A percentile compares a stretch with the other conserved stretches of the same genome.
Conservation (phyloP, 805 yeast species). For the Hanseniaspora valbyensis region DNA sequence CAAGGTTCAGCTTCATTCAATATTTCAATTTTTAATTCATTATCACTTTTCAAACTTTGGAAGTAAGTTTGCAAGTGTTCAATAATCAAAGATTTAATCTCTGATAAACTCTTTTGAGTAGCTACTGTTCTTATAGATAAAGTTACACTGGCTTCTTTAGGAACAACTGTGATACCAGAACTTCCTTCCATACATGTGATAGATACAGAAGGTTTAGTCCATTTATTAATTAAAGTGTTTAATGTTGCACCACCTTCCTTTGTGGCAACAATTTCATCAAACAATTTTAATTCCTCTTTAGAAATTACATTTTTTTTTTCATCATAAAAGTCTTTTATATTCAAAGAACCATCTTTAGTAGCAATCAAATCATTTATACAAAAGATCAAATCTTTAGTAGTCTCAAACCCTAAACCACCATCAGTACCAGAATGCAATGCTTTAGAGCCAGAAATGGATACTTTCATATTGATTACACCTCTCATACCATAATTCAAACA, state of each 20-base stretch:
- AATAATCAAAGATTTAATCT: slow-evolving; percentile 42
- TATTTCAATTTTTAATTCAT: slow-evolving; percentile 48
- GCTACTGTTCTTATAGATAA: slow-evolving; percentile 84
- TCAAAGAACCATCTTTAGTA: slow-evolving; percentile 39
- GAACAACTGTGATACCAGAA: slow-evolving; percentile 78
- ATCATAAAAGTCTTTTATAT: slow-evolving; percentile 18
- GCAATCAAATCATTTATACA: slow-evolving; percentile 40
- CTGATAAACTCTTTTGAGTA: slow-evolving; percentile 52
- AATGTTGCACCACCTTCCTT: slow-evolving; percentile 30
- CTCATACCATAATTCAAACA: slow-evolving; percentile 89
- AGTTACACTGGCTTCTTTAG: slow-evolving; percentile 64
- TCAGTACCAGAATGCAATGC: slow-evolving; percentile 95
- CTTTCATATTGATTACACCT: slow-evolving; percentile 76
- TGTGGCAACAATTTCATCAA: slow-evolving; percentile 46
- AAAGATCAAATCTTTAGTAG: slow-evolving; percentile 69
- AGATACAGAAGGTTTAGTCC: slow-evolving; percentile 86
- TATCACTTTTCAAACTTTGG: slow-evolving; percentile 42
- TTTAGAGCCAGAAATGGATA: slow-evolving; percentile 65
- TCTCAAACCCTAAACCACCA: slow-evolving; percentile 85
- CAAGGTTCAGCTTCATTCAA: slow-evolving; percentile 90
- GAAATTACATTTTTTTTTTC: slow-evolving; percentile 29
- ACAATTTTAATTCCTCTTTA: slow-evolving; percentile 47
- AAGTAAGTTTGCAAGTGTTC: slow-evolving; percentile 41
- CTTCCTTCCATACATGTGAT: slow-evolving; percentile 82
- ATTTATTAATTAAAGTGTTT: slow-evolving; percentile 56